Evolutionary conservation across 106 monocot genomes (phyloP).

Genomic region (Gastrodia elata): DNA sequence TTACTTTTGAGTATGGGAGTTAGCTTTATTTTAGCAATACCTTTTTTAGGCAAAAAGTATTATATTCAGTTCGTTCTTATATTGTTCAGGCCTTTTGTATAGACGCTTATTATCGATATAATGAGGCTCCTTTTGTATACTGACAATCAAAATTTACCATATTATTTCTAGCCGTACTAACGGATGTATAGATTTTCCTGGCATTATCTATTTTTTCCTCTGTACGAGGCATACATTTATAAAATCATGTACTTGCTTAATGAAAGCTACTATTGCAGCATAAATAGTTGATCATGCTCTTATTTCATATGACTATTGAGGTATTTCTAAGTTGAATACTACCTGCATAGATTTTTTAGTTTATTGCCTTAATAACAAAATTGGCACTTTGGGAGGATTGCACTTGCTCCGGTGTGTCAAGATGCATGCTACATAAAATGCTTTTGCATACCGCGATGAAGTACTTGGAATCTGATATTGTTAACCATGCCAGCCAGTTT

Average conservation of each 20-base stretch:
- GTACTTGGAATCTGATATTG: conserved; percentile 37
- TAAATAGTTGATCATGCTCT: background rate
- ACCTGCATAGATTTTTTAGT: background rate
- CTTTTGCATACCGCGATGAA: conserved; percentile 57
- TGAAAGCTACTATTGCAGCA: background rate
- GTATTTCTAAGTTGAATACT: background rate
- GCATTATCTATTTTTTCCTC: background rate
- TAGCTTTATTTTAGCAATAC: too few species aligned
- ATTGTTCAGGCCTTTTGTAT: too few species aligned
- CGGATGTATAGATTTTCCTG: background rate
- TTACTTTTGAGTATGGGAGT: too few species aligned
- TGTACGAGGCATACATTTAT: background rate
- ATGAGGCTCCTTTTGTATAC: too few species aligned
- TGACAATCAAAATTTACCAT: too few species aligned
- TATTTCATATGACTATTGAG: background rate
- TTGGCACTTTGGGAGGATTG: conserved; percentile 68
- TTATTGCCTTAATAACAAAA: conserved; percentile 38
- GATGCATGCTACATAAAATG: conserved; percentile 56
- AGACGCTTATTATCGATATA: too few species aligned
- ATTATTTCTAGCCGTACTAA: too few species aligned
- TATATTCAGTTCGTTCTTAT: too few species aligned
- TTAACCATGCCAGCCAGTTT: conserved; percentile 42
- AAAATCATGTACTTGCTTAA: background rate
- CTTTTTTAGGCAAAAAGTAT: too few species aligned
- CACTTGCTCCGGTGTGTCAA: conserved; percentile 23